These are phyloP conservation scores for Mrakia hoshinonis DNA, from an alignment of 768 basidiomycete genomes.

Conservation along the genomic window DNA sequence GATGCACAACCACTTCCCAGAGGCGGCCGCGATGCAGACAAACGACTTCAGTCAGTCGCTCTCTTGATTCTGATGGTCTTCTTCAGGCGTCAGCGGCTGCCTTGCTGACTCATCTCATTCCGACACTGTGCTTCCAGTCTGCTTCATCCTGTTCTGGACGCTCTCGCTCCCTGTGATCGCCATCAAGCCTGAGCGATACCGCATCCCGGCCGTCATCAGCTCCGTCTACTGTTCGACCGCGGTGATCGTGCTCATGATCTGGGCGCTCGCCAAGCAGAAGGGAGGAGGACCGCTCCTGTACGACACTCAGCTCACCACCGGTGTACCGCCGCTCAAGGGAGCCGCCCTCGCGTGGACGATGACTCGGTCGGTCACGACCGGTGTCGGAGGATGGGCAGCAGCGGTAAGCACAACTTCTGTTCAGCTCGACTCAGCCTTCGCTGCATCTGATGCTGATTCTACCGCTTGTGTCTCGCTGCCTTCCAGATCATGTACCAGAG, in stretches of 20 bases:
- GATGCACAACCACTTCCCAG: slow-evolving; percentile 35
- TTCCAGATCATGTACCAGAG: slow-evolving; percentile 30
- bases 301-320: slow-evolving; percentile 26
- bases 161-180: slow-evolving; percentile 32
- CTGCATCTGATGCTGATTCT: not conserved
- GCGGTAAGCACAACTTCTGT: not conserved
- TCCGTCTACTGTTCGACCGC: slow-evolving; percentile 31
- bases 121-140: slow-evolving; percentile 1
- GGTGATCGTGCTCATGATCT: slow-evolving; percentile 33
- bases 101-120: not conserved
- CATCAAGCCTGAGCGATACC: slow-evolving; percentile 35
- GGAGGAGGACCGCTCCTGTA: slow-evolving; percentile 35
- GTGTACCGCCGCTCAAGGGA: slow-evolving; percentile 31
- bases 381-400: slow-evolving; percentile 18
- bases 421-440: too few relatives aligned
- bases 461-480: not conserved
- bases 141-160: slow-evolving; percentile 32
- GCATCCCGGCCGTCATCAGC: slow-evolving; percentile 33
- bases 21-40: slow-evolving; percentile 32
- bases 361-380: slow-evolving; percentile 4
- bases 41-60: slow-evolving; percentile 35
- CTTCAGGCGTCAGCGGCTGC: not conserved
- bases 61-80: not conserved
- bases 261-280: slow-evolving; percentile 30
- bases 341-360: slow-evolving; percentile 36